These are phyloP conservation scores for Penicillium hordei DNA, from an alignment of 2,329 filamentous ascomycete genomes.

Conservation along the genomic window DNA sequence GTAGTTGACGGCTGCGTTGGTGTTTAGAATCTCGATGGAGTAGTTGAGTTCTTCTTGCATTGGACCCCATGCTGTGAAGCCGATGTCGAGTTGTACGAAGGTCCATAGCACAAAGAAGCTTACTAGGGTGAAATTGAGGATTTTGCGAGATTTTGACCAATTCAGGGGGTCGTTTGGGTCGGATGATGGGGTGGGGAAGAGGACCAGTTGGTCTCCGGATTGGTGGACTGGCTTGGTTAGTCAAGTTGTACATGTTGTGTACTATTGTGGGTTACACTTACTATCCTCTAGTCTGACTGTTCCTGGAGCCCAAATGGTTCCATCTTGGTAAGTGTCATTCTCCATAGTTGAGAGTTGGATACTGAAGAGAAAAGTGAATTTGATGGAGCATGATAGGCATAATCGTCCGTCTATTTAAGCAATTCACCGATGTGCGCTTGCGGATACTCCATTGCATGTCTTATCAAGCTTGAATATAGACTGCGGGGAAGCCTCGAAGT, in stretches of 20 bases:
- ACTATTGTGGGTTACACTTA: not conserved
- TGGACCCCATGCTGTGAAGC: slow-evolving; percentile 44
- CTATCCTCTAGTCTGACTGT: slow-evolving; percentile 23
- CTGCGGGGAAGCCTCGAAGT: not conserved
- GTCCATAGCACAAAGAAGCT: slow-evolving; percentile 30
- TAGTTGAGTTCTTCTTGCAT: slow-evolving; percentile 47
- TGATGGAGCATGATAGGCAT: not conserved
- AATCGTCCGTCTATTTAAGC: not conserved
- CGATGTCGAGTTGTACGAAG: slow-evolving; percentile 40
- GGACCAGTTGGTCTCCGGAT: slow-evolving; percentile 15
- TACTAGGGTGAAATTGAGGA: slow-evolving; percentile 27
- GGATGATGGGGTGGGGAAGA: slow-evolving; percentile 25
- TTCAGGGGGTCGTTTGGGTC: slow-evolving; percentile 32
- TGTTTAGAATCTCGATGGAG: slow-evolving; percentile 43
- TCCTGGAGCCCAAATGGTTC: slow-evolving; percentile 21
- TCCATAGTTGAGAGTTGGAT: slow-evolving; percentile 8
- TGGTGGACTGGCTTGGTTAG: slow-evolving; percentile 5
- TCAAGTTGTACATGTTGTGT: not conserved
- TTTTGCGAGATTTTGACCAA: slow-evolving; percentile 26
- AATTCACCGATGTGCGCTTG: not conserved
- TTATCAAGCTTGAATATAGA: slow-evolving; percentile 8
- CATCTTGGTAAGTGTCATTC: slow-evolving; percentile 12
- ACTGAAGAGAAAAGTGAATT: not conserved
- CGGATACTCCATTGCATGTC: not conserved
- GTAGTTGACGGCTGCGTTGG: slow-evolving; percentile 46